Base-by-base conservation (phyloP, 2,329 filamentous ascomycete genomes). In the Alternaria sp. region DNA sequence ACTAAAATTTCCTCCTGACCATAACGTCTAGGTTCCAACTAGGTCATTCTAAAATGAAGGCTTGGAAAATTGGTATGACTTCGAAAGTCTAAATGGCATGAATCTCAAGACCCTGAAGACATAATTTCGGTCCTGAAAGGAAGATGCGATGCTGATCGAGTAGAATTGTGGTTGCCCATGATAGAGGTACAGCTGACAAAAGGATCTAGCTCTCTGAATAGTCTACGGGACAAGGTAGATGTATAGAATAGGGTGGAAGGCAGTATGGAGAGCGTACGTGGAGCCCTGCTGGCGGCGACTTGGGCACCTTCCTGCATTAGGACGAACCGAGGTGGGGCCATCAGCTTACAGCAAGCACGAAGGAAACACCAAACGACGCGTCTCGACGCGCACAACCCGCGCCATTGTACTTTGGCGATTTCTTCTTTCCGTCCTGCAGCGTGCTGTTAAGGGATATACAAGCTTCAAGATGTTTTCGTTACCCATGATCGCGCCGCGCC, bases 401-500 rank as follows among this genome's bases (percentile, higher is more conserved):
- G 38, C 34, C 43, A 38, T 32, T 24, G 47, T 18, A 36, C 30
- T 28, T 34, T n/a, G 18, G 32, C 22, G 11, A 38, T 7, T 16
- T 30, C 3, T 28, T 36, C 4, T 22, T 28, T 20, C 34, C 14
- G 12, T 4, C n/a, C 2, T 28, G 32, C 20, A 38, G 3, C 38
- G 20, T 20, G 14, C n/a, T 5, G 20, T 12, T 20, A 6, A 20
- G 30, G 39, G 30, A 11, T 28, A 22, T 7, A 38, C 9, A 18
- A 9, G 12, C 14, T 11, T n/a, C 38, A 63, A 53, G 12, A 68
- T 68, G 65, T 57, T 62, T 22, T 66, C 65, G 4, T 43, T 68
- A 56, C 65, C 65, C 39, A 66, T 68, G 65, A 63, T 68, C 30
- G 58, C 63, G 42, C 65, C 65, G 44, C 56, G 63, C 32, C 59